Evolutionary conservation across 192 early-diverging fungal species (phyloP), one percentile per base, ranked within the genome.

Genomic region (Mortierella hygrophila): DNA sequence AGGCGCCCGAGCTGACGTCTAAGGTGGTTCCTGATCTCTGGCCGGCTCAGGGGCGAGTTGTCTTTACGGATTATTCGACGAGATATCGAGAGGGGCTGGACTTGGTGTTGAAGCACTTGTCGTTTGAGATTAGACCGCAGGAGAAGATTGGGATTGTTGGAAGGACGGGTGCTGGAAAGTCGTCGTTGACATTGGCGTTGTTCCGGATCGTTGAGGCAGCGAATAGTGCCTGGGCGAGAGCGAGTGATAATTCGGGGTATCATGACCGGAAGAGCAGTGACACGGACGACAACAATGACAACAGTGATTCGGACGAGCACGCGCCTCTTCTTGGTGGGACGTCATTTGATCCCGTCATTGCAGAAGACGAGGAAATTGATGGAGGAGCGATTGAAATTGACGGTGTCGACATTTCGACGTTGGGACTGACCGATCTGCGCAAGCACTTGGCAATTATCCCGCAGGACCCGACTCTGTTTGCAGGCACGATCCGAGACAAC

Each of bases 91-190:
- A 94, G 46, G 96, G 94, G 23, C 79, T 92, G 29, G 93, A 93
- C 6, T 94, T 97, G 10, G 91, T 98, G 9, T 92, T 95, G 55
- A 87, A 91, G 55, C 81, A 93, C 44, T 75, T 99, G 23, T 92
- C 93, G 21, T 94, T 98, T 68, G 47, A 83, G 7, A 93, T 97
- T 68, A 82, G 88, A 10, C 91, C 94, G 9, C 68, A 88, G 10
- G 91, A 91, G 82, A 97, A 96, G 76, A 94, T 99, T 77, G 98
- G 97, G 49, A 94, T 99, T 42, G 97, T 98, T 37, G 97, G 97
- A 18, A 91, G 97, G 9, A 92, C 91, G 10, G 91, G 91, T 0
- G 85, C 90, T n/a, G 91, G 91, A n/a, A 92, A 92, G 55, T 88
- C 87, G 42, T 88, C 90, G 0, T 71, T 98, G 70, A 89, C 91